These are phyloP conservation scores for Alisma plantagoaquatica DNA, from an alignment of 106 monocot genomes.

Conservation along the genomic window DNA sequence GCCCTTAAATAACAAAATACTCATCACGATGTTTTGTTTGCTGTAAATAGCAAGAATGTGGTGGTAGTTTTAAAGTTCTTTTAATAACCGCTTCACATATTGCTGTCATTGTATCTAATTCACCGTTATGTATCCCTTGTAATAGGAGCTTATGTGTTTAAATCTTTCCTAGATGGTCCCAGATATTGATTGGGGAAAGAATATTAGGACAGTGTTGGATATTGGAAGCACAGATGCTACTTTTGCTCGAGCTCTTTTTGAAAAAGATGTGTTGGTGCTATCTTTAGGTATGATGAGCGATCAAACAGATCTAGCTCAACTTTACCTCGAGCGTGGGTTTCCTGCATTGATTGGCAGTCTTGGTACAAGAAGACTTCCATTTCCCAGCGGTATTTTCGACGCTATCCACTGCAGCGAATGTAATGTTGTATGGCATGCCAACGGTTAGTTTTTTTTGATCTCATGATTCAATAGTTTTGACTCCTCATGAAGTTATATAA, in stretches of 20 bases:
- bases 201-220: slow-evolving; percentile 67
- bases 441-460: slow-evolving; percentile 32
- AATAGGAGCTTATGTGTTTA: no score
- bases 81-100: no score
- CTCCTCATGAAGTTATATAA: no score
- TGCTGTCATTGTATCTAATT: no score
- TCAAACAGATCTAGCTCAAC: slow-evolving; percentile 63
- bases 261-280: slow-evolving; percentile 59
- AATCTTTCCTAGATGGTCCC: slow-evolving; percentile 93
- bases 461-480: slow-evolving; percentile 3
- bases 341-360: slow-evolving; percentile 66
- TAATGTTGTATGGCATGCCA: slow-evolving; percentile 72
- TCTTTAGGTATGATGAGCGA: slow-evolving; percentile 72
- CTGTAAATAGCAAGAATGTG: no score
- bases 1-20: background rate
- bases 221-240: slow-evolving; percentile 56
- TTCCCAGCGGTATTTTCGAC: slow-evolving; percentile 87
- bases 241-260: slow-evolving; percentile 48
- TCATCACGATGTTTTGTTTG: no score
- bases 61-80: no score
- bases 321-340: slow-evolving; percentile 80
- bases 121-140: no score
- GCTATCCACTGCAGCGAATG: slow-evolving; percentile 88
- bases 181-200: slow-evolving; percentile 93
- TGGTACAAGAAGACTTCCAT: slow-evolving; percentile 61